These are phyloP conservation scores for Glaciozyma martinii DNA, from an alignment of 768 basidiomycete species.

Conservation along the genomic window DNA sequence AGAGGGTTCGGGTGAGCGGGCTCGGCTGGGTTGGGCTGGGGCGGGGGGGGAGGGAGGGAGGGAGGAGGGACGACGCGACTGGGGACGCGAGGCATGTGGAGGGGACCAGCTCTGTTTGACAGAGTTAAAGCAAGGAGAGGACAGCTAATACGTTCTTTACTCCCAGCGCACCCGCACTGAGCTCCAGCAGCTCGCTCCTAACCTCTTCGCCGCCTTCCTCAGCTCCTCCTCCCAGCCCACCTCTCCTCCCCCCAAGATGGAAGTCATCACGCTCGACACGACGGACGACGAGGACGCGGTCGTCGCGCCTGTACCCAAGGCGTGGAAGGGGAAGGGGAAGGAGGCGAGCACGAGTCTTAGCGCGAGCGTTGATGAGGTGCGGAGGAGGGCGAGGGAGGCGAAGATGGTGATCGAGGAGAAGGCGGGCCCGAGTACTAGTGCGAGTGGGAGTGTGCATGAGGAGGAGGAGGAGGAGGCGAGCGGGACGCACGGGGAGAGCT, in stretches of 20 bases:
- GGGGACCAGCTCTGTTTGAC: not conserved
- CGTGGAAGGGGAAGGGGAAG: not conserved
- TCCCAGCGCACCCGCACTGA: constrained; percentile 13
- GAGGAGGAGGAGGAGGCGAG: constrained; percentile 8
- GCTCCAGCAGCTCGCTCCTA: not conserved
- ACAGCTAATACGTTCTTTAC: not conserved
- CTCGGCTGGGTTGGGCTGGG: not conserved
- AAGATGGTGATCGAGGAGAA: not conserved
- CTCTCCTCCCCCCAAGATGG: not conserved
- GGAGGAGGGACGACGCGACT: not conserved
- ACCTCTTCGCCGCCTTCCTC: constrained; percentile 9
- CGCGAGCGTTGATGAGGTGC: not conserved
- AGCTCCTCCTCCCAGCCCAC: not conserved
- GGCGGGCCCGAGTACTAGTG: not conserved
- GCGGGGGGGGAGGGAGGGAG: not conserved
- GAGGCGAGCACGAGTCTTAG: not conserved
- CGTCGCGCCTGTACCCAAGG: not conserved
- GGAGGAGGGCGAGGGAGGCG: not conserved
- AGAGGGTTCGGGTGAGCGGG: constrained; percentile 10
- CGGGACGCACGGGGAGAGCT: not conserved
- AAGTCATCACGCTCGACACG: not conserved
- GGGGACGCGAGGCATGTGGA: not conserved
- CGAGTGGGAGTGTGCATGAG: not conserved
- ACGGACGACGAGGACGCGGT: not conserved
- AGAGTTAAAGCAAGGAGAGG: not conserved